phyloP scores from a whole-genome alignment of 257 asterid genomes.

The Rehmannia glutinosa region DNA sequence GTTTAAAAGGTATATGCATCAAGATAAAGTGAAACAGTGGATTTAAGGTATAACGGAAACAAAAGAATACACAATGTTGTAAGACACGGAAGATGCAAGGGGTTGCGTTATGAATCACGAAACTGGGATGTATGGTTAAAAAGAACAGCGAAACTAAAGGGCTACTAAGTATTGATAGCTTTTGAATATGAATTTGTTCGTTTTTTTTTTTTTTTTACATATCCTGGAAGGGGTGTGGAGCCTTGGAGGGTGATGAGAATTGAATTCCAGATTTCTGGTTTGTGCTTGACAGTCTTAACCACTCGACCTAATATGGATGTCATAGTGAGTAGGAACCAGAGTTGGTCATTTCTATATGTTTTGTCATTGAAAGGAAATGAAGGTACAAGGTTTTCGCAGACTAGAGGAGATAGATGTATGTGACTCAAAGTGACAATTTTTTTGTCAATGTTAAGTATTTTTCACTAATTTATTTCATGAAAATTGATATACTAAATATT shows the following conservation, averaged over 20 bases:
- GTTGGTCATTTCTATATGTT: background rate
- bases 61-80: background rate
- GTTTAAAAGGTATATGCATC: background rate
- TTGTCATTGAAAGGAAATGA: background rate
- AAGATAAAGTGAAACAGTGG: background rate
- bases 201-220: no score
- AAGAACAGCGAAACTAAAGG: background rate
- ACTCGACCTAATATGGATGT: no score
- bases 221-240: no score
- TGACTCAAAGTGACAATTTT: no score
- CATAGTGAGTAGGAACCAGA: background rate
- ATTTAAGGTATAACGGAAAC: background rate
- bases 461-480: no score
- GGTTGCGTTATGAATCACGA: background rate
- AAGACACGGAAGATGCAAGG: background rate
- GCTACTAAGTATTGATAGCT: background rate
- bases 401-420: no score
- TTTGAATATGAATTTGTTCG: background rate
- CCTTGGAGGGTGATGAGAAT: no score
- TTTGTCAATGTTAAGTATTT: no score
- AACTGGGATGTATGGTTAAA: background rate
- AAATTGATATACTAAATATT: no score
- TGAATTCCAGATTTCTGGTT: no score
- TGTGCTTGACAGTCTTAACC: no score
- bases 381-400: background rate